These are phyloP conservation scores for Colletotrichum caudatum DNA, from an alignment of 2,329 filamentous ascomycete genomes.

Conservation along the genomic window DNA sequence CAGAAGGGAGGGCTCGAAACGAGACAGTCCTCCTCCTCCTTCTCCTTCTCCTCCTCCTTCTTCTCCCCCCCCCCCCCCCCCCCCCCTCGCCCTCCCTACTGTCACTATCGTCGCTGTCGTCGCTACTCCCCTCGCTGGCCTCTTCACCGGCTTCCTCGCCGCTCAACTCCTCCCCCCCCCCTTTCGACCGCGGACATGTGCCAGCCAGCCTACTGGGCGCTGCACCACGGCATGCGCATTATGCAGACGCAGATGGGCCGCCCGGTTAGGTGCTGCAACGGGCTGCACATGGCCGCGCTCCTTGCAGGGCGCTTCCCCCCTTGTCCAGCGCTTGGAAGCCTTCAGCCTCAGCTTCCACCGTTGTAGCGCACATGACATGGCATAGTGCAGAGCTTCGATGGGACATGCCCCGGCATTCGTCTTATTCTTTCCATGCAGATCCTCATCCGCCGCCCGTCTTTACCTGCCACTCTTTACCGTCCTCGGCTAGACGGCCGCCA, in stretches of 20 bases:
- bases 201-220: background rate
- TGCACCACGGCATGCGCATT: background rate
- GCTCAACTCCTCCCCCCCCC: too few relatives aligned
- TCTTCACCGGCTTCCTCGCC: too few relatives aligned
- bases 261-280: slow-evolving; percentile 22
- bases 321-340: slow-evolving; percentile 18
- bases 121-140: too few relatives aligned
- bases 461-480: background rate
- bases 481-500: background rate
- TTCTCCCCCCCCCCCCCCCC: too few relatives aligned
- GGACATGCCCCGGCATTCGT: too few relatives aligned
- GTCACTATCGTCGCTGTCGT: too few relatives aligned
- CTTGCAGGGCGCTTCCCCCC: slow-evolving; percentile 32
- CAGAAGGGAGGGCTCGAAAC: background rate
- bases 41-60: too few relatives aligned
- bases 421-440: too few relatives aligned
- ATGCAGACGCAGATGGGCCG: slow-evolving; percentile 12
- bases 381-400: too few relatives aligned
- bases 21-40: background rate
- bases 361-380: background rate
- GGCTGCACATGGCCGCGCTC: slow-evolving; percentile 25
- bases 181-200: background rate
- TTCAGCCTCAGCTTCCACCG: slow-evolving; percentile 29
- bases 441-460: background rate
- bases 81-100: too few relatives aligned